phyloP scores from a whole-genome alignment of 768 basidiomycete species.

The Amanita rubescens region DNA sequence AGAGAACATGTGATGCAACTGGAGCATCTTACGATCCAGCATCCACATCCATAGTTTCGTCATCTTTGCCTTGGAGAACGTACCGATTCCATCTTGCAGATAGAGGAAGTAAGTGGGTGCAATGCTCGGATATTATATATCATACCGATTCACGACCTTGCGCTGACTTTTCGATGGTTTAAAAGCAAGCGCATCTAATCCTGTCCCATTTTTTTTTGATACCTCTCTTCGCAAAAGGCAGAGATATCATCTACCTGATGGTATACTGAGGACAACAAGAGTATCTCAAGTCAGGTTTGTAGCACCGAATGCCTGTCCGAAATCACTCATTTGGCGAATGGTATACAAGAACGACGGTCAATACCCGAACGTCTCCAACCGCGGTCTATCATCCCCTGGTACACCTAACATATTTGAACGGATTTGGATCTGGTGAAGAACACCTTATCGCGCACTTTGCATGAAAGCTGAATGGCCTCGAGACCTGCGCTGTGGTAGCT shows the following conservation, averaged over 20 bases:
- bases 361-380: constrained; percentile 79
- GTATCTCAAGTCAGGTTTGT: constrained; percentile 74
- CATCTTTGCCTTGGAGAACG: constrained; percentile 39
- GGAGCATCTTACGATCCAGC: constrained; percentile 11
- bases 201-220: constrained; percentile 26
- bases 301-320: constrained; percentile 68
- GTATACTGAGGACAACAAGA: constrained; percentile 96
- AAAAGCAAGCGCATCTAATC: constrained; percentile 59
- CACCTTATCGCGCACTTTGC: constrained; percentile 30
- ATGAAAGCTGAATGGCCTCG: constrained; percentile 44
- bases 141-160: constrained; percentile 64
- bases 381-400: constrained; percentile 77
- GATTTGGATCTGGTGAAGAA: not conserved
- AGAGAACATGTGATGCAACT: not conserved
- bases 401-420: constrained; percentile 38
- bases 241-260: constrained; percentile 63
- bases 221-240: constrained; percentile 2
- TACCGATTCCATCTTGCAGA: constrained; percentile 75
- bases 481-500: constrained; percentile 43
- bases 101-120: not conserved
- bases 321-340: too few species aligned
- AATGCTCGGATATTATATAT: not conserved
- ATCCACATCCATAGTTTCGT: constrained; percentile 22
- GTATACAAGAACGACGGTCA: not conserved
- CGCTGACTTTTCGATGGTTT: constrained; percentile 68